phyloP scores from a whole-genome alignment of 148 eudicot species.

The Silene latifolia region DNA sequence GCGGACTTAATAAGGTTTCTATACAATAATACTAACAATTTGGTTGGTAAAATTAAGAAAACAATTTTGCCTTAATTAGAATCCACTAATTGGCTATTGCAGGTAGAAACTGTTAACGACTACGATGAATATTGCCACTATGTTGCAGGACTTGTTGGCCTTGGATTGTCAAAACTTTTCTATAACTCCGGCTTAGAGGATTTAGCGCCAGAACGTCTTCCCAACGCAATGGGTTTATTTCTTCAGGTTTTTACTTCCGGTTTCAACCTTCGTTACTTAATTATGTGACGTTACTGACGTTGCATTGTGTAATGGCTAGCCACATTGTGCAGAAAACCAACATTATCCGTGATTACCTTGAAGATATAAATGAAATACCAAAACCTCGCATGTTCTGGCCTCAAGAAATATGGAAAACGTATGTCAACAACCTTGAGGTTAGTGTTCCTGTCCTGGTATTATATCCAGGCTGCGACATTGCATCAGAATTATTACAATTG shows the following conservation, averaged over 20 bases:
- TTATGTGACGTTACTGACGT: neutral
- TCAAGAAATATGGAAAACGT: conserved; percentile 86
- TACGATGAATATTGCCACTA: conserved; percentile 96
- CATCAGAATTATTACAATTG: no score
- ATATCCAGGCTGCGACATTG: no score
- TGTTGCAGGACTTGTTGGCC: conserved; percentile 91
- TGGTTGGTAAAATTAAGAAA: no score
- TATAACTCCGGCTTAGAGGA: conserved; percentile 83
- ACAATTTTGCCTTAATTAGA: neutral
- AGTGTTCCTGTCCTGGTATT: neutral
- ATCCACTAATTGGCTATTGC: conserved; percentile 25
- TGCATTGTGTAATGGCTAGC: conserved; percentile 12
- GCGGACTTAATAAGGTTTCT: no score
- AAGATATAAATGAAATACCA: conserved; percentile 94
- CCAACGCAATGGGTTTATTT: conserved; percentile 92
- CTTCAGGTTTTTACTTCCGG: conserved; percentile 65
- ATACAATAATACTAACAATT: no score
- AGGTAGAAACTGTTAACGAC: conserved; percentile 87
- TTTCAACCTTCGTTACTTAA: neutral
- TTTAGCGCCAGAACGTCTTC: conserved; percentile 51
- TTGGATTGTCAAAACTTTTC: conserved; percentile 88
- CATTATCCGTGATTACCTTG: conserved; percentile 83
- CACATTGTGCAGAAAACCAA: conserved; percentile 67
- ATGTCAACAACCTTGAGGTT: conserved; percentile 87
- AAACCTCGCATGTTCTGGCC: conserved; percentile 98